Percentiles rank a stretch among this genome's conserved stretches.
These are phyloP conservation scores for Pythium biforme DNA, from an alignment of 352 stramenopile genomes.

Conservation along the genomic window DNA sequence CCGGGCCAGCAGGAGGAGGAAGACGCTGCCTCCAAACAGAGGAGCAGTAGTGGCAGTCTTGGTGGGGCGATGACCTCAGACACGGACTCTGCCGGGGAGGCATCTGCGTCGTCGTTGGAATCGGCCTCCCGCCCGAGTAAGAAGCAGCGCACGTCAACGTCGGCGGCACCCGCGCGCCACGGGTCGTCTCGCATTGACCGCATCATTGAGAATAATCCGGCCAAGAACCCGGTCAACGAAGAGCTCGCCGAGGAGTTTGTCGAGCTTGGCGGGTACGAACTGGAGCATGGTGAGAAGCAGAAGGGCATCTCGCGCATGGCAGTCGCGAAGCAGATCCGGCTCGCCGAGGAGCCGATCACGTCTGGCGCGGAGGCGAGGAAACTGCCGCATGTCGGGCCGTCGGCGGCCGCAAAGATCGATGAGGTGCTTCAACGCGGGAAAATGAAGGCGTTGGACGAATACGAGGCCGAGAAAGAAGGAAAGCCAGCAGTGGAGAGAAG, in stretches of 20 bases:
- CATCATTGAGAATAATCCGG: slow-evolving; percentile 40
- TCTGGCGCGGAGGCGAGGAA: slow-evolving; percentile 30
- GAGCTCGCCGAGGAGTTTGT: slow-evolving; percentile 45
- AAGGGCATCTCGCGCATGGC: slow-evolving; percentile 43
- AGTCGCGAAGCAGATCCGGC: slow-evolving; percentile 41
- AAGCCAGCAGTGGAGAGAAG: neutral
- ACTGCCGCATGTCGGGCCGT: slow-evolving; percentile 33
- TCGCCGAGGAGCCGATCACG: slow-evolving; percentile 25
- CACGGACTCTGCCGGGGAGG: neutral
- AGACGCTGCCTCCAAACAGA: neutral
- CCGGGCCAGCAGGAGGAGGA: neutral
- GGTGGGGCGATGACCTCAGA: neutral
- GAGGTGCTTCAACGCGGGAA: slow-evolving; percentile 36
- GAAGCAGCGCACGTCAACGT: neutral
- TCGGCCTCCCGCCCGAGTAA: neutral
- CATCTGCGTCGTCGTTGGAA: neutral
- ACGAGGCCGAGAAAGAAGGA: slow-evolving; percentile 8
- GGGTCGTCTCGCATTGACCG: slow-evolving; percentile 21
- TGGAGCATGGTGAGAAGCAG: slow-evolving; percentile 35
- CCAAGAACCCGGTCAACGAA: slow-evolving; percentile 38
- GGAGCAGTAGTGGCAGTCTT: neutral
- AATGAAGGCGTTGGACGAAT: slow-evolving; percentile 33
- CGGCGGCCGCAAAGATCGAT: slow-evolving; percentile 38
- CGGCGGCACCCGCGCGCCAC: neutral
- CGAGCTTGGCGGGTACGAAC: slow-evolving; percentile 35